Conservation (phyloP, 768 basidiomycete species). For the Termitomyces sp. region DNA sequence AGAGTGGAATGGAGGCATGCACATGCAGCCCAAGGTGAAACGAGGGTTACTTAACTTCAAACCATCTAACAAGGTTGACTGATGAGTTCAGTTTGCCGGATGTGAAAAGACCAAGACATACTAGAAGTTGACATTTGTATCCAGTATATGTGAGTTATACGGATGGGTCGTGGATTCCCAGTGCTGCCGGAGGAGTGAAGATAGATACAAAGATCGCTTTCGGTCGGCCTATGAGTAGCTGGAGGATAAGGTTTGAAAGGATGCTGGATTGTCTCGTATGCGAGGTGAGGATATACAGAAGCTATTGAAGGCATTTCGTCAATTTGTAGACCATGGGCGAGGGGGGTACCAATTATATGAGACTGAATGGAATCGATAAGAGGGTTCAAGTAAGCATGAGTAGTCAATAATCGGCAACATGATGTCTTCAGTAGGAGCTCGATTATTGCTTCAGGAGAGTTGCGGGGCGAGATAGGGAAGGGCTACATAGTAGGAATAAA, state of each 20-base stretch:
- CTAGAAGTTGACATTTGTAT: neutral
- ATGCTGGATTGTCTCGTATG: neutral
- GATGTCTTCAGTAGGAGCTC: neutral
- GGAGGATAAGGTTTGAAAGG: neutral
- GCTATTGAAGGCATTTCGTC: neutral
- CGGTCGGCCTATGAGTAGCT: neutral
- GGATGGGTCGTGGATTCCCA: neutral
- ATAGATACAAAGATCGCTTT: conserved; percentile 17
- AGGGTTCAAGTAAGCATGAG: neutral
- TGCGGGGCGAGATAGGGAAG: too few relatives aligned
- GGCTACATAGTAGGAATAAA: too few relatives aligned
- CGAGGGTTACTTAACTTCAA: neutral
- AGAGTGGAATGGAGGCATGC: conserved; percentile 33
- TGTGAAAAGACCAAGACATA: neutral
- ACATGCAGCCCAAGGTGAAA: conserved; percentile 1
- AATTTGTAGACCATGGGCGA: neutral
- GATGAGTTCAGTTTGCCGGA: neutral
- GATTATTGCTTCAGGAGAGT: neutral
- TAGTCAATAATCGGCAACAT: neutral
- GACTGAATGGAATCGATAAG: neutral
- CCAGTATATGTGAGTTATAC: neutral
- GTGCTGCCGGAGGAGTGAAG: conserved; percentile 33
- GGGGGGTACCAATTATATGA: neutral
- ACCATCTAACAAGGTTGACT: neutral
- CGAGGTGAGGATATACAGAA: neutral